Percentiles rank a stretch among this genome's conserved stretches.
These are phyloP conservation scores for Trapa bicornis DNA, from an alignment of 345 rosid species.

Conservation along the genomic window DNA sequence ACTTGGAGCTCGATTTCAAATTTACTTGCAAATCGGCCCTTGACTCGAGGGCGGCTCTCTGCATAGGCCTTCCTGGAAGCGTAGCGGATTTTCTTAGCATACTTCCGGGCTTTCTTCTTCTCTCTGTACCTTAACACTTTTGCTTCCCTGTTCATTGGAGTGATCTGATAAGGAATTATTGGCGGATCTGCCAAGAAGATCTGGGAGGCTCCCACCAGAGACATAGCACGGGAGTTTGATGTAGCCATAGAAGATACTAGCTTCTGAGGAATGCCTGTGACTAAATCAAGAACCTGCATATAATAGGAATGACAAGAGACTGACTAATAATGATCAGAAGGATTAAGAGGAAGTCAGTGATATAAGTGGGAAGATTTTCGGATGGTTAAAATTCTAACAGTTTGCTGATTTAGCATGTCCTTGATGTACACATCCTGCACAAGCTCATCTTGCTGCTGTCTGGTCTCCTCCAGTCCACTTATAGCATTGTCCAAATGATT, in stretches of 20 bases:
- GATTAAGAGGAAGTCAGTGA: background rate
- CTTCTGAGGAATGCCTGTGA: constrained; percentile 10
- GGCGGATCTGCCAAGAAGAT: constrained; percentile 12
- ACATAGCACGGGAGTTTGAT: constrained; percentile 10
- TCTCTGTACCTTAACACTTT: constrained; percentile 16
- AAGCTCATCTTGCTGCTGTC: constrained; percentile 10
- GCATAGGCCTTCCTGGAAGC: constrained; percentile 27
- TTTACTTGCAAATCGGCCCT: constrained; percentile 28
- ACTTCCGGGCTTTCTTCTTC: constrained; percentile 24
- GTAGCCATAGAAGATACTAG: constrained; percentile 1
- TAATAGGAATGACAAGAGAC: background rate
- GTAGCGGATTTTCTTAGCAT: constrained; percentile 24
- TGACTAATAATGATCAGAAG: background rate
- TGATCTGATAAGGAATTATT: constrained; percentile 13
- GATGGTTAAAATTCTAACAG: constrained; percentile 10
- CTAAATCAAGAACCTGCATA: constrained; percentile 12
- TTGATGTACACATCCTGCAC: background rate
- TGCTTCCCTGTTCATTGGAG: constrained; percentile 18
- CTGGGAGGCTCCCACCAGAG: constrained; percentile 4
- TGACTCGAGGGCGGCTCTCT: constrained; percentile 24
- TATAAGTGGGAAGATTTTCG: background rate
- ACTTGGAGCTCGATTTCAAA: constrained; percentile 13
- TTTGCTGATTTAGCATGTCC: constrained; percentile 10
- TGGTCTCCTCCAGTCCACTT: constrained; percentile 3
- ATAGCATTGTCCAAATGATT: background rate